phyloP scores from a whole-genome alignment of 495 filamentous ascomycete species.

The Diplogelasinospora grovesii region DNA sequence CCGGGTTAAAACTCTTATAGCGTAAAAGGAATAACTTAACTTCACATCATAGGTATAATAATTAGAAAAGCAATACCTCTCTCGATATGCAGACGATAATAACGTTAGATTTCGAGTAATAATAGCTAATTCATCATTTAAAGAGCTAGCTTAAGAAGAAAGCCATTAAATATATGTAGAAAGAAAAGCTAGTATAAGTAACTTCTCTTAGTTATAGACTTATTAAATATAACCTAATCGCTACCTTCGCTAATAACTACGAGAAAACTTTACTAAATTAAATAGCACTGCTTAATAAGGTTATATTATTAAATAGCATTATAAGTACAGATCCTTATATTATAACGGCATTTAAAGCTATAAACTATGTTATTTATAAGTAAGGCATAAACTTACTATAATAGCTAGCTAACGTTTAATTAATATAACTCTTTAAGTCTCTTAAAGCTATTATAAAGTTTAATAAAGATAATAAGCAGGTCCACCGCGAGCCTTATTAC shows the following conservation, averaged over 20 bases:
- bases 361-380: neutral
- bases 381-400: neutral
- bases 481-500: neutral
- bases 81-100: too few species aligned
- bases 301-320: neutral
- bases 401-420: neutral
- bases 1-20: too few species aligned
- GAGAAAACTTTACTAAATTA: neutral
- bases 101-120: too few species aligned
- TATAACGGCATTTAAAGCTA: neutral
- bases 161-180: too few species aligned
- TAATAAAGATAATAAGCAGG: neutral
- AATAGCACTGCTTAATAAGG: neutral
- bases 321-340: neutral
- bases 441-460: slow-evolving; percentile 2
- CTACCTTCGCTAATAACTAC: neutral
- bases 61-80: too few species aligned
- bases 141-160: too few species aligned
- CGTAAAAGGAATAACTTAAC: too few species aligned
- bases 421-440: neutral
- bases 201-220: too few species aligned
- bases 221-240: neutral
- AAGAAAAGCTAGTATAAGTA: too few species aligned
- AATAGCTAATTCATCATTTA: too few species aligned
- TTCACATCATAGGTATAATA: too few species aligned